Evolutionary conservation across 225 moss, liverwort and hornwort species (phyloP).

Genomic region (Lunularia cruciata): DNA sequence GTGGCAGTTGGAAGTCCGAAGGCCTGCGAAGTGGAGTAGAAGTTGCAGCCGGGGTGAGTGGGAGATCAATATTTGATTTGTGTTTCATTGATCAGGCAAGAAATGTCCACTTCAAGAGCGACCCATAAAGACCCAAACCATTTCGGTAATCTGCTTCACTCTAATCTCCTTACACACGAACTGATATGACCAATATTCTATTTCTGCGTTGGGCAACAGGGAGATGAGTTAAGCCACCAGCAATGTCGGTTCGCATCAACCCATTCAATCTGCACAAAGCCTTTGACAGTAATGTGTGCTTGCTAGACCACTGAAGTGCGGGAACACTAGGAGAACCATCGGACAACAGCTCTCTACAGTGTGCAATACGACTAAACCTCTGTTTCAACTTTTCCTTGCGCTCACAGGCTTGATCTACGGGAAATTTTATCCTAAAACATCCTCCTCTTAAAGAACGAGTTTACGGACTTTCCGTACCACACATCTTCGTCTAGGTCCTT

Average conservation of each 20-base stretch:
- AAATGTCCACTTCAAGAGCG: background rate
- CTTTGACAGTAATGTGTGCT: background rate
- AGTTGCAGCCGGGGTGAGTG: constrained; percentile 3
- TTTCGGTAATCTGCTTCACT: background rate
- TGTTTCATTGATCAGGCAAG: background rate
- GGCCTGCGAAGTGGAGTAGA: constrained; percentile 16
- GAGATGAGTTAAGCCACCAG: constrained; percentile 36
- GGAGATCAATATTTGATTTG: background rate
- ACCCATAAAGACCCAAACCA: constrained; percentile 11
- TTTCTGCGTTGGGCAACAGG: background rate
- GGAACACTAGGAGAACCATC: background rate
- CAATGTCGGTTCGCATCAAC: constrained; percentile 27
- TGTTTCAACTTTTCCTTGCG: too few species aligned
- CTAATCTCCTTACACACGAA: background rate
- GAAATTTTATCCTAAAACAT: too few species aligned
- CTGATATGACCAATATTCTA: background rate
- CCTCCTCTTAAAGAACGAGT: too few species aligned
- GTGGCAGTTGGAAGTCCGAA: constrained; percentile 23
- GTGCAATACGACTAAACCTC: too few species aligned
- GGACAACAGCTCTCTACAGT: background rate
- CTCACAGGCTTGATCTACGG: too few species aligned
- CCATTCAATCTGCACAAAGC: background rate
- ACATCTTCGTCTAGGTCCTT: too few species aligned
- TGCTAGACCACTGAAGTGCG: background rate
- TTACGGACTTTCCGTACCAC: too few species aligned